These are phyloP conservation scores for Ogataea allantospora DNA, from an alignment of 805 yeast genomes.

Conservation along the genomic window DNA sequence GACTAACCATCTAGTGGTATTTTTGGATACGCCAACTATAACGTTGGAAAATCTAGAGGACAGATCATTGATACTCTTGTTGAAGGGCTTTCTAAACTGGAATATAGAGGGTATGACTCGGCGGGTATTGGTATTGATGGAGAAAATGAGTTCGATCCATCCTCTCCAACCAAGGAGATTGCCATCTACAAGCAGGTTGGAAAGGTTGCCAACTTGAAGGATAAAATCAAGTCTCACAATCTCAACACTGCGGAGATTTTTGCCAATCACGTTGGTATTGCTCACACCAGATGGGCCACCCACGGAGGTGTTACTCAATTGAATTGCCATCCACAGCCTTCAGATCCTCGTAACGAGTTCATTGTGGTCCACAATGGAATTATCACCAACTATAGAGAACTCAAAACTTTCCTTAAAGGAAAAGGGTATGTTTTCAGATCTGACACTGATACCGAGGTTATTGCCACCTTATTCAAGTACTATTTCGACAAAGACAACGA, in stretches of 20 bases:
- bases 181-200: conserved; percentile 83
- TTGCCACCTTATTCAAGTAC: conserved; percentile 92
- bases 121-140: conserved; percentile 97
- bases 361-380: conserved; percentile 97
- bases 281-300: conserved; percentile 99
- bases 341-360: conserved; percentile 80
- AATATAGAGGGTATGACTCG: conserved; percentile 97
- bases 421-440: conserved; percentile 84
- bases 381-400: conserved; percentile 91
- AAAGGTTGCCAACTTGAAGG: conserved; percentile 79
- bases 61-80: conserved; percentile 86
- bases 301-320: conserved; percentile 87
- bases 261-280: conserved; percentile 90
- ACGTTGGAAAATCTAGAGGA: conserved; percentile 88
- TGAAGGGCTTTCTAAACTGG: conserved; percentile 82
- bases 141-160: conserved; percentile 45
- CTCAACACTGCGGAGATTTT: conserved; percentile 64
- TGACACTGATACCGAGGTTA: conserved; percentile 97
- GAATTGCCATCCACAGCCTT: conserved; percentile 96
- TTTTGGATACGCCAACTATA: conserved; percentile 94
- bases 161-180: conserved; percentile 52
- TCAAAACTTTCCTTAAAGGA: conserved; percentile 72
- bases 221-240: conserved; percentile 50
- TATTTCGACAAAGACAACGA: conserved; percentile 77
- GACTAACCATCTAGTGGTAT: conserved; percentile 65